These are phyloP conservation scores for Fusarium algeriense DNA, from an alignment of 2,329 filamentous ascomycete species.

Conservation along the genomic window DNA sequence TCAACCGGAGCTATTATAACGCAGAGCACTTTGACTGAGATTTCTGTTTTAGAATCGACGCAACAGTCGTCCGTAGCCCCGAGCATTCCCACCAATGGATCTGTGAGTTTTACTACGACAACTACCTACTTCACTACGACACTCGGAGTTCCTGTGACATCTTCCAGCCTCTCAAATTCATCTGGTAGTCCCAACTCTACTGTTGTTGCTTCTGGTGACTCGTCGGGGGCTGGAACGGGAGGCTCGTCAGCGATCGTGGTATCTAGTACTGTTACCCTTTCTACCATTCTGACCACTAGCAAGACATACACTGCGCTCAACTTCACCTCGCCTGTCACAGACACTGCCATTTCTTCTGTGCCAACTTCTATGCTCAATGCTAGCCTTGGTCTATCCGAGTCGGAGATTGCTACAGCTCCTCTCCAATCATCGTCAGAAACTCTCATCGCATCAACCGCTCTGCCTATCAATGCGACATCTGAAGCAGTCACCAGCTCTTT, in stretches of 20 bases:
- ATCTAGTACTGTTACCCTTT: background rate
- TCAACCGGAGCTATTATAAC: background rate
- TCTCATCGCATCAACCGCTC: slow-evolving; percentile 15
- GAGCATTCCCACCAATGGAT: background rate
- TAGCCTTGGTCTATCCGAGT: slow-evolving; percentile 1
- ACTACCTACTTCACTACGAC: slow-evolving; percentile 13
- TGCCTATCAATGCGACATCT: slow-evolving; percentile 18
- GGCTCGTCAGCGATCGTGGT: background rate
- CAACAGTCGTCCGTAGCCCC: background rate
- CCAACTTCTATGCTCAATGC: background rate
- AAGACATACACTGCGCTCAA: background rate
- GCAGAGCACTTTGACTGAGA: background rate
- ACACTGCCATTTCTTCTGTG: slow-evolving; percentile 10
- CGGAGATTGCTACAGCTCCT: background rate
- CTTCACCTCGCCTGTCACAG: background rate
- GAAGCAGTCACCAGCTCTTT: background rate
- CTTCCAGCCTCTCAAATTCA: background rate
- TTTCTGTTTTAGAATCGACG: background rate
- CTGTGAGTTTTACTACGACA: slow-evolving; percentile 11
- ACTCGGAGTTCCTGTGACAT: background rate
- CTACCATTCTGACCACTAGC: slow-evolving; percentile 3
- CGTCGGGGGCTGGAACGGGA: slow-evolving; percentile 4
- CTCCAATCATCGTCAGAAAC: background rate
- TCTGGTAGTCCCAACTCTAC: background rate
- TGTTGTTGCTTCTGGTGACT: background rate